phyloP scores from a whole-genome alignment of 2,329 filamentous ascomycete species.

The Claviceps sp. region DNA sequence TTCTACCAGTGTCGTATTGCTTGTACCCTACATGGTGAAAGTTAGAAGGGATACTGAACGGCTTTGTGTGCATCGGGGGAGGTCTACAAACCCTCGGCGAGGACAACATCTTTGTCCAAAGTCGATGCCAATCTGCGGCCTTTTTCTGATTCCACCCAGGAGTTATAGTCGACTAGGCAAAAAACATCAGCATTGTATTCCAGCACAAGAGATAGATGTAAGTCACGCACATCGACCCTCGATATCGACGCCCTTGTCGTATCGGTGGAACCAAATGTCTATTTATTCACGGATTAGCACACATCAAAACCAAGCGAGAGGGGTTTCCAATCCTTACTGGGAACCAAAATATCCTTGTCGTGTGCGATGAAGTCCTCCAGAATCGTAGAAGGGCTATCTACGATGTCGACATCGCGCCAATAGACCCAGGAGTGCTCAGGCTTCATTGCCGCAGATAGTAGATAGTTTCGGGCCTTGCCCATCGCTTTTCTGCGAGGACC shows the following conservation, averaged over 20 bases:
- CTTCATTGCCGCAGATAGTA: slow-evolving; percentile 72
- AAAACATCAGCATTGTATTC: slow-evolving; percentile 6
- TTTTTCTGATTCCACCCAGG: slow-evolving; percentile 89
- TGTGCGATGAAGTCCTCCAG: slow-evolving; percentile 93
- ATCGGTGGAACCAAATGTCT: slow-evolving; percentile 98
- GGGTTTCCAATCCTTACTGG: slow-evolving; percentile 52
- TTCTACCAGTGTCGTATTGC: slow-evolving; percentile 80
- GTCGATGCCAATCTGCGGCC: slow-evolving; percentile 59
- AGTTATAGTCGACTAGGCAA: slow-evolving; percentile 87
- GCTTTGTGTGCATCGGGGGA: neutral
- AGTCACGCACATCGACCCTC: slow-evolving; percentile 77
- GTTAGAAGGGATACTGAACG: slow-evolving; percentile 8
- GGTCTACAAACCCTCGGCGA: slow-evolving; percentile 63
- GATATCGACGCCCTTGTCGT: slow-evolving; percentile 67
- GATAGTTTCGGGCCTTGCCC: slow-evolving; percentile 82
- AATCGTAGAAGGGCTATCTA: slow-evolving; percentile 75
- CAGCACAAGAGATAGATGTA: neutral
- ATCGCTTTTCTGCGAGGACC: slow-evolving; percentile 82
- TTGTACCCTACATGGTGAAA: slow-evolving; percentile 57
- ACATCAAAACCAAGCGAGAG: neutral
- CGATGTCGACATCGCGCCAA: slow-evolving; percentile 95
- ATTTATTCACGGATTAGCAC: slow-evolving; percentile 14
- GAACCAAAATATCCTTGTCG: slow-evolving; percentile 83
- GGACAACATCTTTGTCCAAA: slow-evolving; percentile 65
- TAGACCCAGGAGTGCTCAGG: slow-evolving; percentile 97